Conservation (phyloP, 768 basidiomycete genomes). For the Trametes punicea region DNA sequence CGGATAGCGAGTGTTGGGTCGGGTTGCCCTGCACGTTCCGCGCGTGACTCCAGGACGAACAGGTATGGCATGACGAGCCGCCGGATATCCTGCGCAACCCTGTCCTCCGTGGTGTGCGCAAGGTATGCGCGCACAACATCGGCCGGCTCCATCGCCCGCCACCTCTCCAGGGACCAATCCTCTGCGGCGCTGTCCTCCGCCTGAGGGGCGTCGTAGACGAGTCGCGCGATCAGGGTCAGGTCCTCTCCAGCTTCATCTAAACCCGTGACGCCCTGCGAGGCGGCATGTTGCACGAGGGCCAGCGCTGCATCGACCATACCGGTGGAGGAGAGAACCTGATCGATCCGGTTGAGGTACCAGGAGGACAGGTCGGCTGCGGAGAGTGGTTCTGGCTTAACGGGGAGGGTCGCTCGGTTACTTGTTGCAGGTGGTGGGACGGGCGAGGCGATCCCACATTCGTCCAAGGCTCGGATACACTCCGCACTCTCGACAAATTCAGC, state of each 20-base stretch:
- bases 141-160: conserved; percentile 65
- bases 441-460: conserved; percentile 24
- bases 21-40: conserved; percentile 73
- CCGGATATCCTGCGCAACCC: conserved; percentile 64
- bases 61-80: conserved; percentile 89
- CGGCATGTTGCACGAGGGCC: conserved; percentile 79
- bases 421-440: background rate
- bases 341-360: conserved; percentile 76
- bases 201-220: conserved; percentile 74
- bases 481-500: conserved; percentile 58
- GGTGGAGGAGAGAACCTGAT: conserved; percentile 55
- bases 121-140: conserved; percentile 76
- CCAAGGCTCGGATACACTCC: conserved; percentile 42
- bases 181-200: conserved; percentile 40
- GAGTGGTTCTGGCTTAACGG: conserved; percentile 33
- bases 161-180: conserved; percentile 77
- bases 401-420: background rate
- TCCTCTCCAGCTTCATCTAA: conserved; percentile 92
- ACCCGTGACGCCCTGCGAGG: conserved; percentile 69
- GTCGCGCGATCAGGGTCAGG: conserved; percentile 76
- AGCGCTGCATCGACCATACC: conserved; percentile 82
- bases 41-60: conserved; percentile 84
- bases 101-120: conserved; percentile 60
- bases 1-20: conserved; percentile 65
- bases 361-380: conserved; percentile 48